Conservation (phyloP, 192 early-diverging fungal genomes). For the Gamsiella multidivaricata region DNA sequence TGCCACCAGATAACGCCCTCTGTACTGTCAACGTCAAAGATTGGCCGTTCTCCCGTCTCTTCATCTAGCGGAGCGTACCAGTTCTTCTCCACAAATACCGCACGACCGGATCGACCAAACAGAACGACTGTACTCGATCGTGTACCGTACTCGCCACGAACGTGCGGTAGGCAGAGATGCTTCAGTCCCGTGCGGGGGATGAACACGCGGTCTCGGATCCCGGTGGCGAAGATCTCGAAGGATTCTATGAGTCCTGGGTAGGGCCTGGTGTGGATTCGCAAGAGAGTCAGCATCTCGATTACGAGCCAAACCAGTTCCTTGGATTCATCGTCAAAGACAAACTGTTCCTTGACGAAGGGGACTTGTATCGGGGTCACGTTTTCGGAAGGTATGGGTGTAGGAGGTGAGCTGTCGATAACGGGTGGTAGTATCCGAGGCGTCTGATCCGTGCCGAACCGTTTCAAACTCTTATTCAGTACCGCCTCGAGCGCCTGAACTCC, state of each 20-base stretch:
- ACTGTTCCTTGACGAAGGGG: neutral
- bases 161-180: neutral
- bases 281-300: constrained; percentile 16
- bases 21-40: neutral
- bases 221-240: neutral
- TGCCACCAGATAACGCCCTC: constrained; percentile 37
- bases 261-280: constrained; percentile 5
- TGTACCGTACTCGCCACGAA: constrained; percentile 20
- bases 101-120: constrained; percentile 14
- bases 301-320: constrained; percentile 31
- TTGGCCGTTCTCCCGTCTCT: neutral
- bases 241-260: neutral
- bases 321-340: neutral
- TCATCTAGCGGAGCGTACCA: constrained; percentile 10
- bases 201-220: constrained; percentile 22
- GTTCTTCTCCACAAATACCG: constrained; percentile 26
- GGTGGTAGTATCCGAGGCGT: neutral
- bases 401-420: neutral
- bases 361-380: too few species aligned
- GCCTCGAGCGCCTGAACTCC: constrained; percentile 28
- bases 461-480: constrained; percentile 23
- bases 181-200: constrained; percentile 4
- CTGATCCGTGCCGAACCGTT: constrained; percentile 15
- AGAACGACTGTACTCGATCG: constrained; percentile 25
- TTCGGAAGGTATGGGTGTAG: too few species aligned